Evolutionary conservation across 768 basidiomycete genomes (phyloP).

Genomic region (Cystobasidium tubakii): DNA sequence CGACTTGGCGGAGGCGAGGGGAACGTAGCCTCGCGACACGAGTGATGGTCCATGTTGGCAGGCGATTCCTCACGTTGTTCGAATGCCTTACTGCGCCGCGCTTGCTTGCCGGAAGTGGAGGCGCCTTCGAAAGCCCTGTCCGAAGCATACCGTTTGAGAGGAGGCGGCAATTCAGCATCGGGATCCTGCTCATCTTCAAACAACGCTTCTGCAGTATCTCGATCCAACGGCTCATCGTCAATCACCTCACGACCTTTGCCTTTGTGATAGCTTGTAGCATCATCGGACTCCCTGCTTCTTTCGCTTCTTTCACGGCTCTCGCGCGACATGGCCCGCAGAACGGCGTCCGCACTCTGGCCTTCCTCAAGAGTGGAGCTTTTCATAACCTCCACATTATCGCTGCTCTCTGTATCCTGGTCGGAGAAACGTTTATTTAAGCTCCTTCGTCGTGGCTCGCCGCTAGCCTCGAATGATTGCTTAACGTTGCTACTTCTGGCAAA

Average conservation of each 20-base stretch:
- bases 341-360: not conserved
- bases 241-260: not conserved
- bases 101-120: too few species aligned
- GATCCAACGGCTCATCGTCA: not conserved
- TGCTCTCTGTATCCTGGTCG: not conserved
- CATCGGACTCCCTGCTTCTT: not conserved
- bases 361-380: not conserved
- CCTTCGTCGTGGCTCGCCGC: not conserved
- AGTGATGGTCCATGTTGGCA: too few species aligned
- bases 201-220: not conserved
- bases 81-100: too few species aligned
- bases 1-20: not conserved
- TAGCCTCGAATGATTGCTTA: not conserved
- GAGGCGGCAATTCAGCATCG: not conserved
- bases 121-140: not conserved
- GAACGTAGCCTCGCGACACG: not conserved
- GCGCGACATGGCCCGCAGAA: not conserved
- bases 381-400: constrained; percentile 10
- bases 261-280: not conserved
- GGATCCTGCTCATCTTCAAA: not conserved
- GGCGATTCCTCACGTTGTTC: too few species aligned
- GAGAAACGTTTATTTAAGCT: not conserved
- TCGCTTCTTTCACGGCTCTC: not conserved
- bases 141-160: not conserved
- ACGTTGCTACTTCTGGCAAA: not conserved